Evolutionary conservation across 352 stramenopile genomes (phyloP).

Genomic region (Globisporangium carolinianum): DNA sequence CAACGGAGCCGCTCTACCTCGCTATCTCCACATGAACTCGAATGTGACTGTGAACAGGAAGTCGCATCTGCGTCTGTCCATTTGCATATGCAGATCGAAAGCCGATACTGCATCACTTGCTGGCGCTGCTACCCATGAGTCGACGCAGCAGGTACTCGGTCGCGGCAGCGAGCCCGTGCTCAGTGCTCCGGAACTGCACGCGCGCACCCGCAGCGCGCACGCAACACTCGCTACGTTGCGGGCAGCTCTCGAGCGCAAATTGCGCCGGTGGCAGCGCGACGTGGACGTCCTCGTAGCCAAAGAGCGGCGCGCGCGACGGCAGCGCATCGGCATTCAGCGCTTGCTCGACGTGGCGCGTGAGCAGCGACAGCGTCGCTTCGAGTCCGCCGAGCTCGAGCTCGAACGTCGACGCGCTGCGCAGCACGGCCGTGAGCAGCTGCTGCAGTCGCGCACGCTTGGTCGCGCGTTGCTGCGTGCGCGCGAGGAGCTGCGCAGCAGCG

Average conservation of each 20-base stretch:
- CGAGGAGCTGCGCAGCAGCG: slow-evolving; percentile 13
- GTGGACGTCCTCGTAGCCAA: slow-evolving; percentile 38
- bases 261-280: slow-evolving; percentile 21
- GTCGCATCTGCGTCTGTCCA: too few species aligned
- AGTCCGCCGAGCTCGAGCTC: slow-evolving; percentile 39
- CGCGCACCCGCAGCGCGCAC: slow-evolving; percentile 34
- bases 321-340: slow-evolving; percentile 10
- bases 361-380: slow-evolving; percentile 35
- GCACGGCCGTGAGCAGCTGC: slow-evolving; percentile 46
- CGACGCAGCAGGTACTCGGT: slow-evolving; percentile 39
- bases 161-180: slow-evolving; percentile 45
- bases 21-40: slow-evolving; percentile 50
- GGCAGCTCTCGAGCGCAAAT: slow-evolving; percentile 35
- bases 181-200: slow-evolving; percentile 48
- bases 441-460: slow-evolving; percentile 25
- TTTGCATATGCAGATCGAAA: too few species aligned
- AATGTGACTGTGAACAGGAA: not conserved
- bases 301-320: slow-evolving; percentile 10
- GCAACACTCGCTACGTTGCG: slow-evolving; percentile 44
- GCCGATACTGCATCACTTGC: too few species aligned
- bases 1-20: slow-evolving; percentile 29
- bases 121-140: slow-evolving; percentile 11
- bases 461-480: slow-evolving; percentile 11
- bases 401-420: slow-evolving; percentile 44
- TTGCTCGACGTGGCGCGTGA: slow-evolving; percentile 40